These are phyloP conservation scores for Nephelium lappaceum DNA, from an alignment of 345 rosid genomes.

Conservation along the genomic window DNA sequence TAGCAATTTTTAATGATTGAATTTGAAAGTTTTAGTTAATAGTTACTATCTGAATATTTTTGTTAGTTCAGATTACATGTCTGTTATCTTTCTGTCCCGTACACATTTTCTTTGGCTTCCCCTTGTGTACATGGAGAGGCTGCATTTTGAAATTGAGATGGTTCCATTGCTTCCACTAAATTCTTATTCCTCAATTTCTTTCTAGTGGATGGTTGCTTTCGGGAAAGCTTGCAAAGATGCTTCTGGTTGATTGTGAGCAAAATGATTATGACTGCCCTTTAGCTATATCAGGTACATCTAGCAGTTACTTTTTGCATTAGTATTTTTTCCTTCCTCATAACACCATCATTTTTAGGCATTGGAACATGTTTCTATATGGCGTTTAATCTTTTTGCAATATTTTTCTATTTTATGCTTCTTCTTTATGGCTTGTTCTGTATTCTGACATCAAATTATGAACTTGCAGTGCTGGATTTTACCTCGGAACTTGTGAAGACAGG, in stretches of 20 bases:
- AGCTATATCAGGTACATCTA: slow-evolving; percentile 68
- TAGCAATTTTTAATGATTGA: slow-evolving; percentile 8
- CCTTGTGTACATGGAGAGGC: not conserved
- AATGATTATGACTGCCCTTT: slow-evolving; percentile 68
- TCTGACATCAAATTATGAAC: slow-evolving; percentile 33
- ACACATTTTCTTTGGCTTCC: slow-evolving; percentile 5
- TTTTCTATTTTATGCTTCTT: not conserved
- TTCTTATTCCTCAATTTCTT: slow-evolving; percentile 7
- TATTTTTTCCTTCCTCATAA: slow-evolving; percentile 12
- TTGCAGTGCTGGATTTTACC: slow-evolving; percentile 87
- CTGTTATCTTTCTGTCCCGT: too few species aligned
- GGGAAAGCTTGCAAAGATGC: slow-evolving; percentile 83
- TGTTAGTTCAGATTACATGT: too few species aligned
- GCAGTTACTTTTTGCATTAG: slow-evolving; percentile 10
- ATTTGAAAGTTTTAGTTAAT: not conserved
- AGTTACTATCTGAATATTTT: not conserved
- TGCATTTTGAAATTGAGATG: not conserved
- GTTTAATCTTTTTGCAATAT: not conserved
- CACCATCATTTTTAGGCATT: not conserved
- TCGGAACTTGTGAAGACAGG: slow-evolving; percentile 76
- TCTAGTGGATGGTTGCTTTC: slow-evolving; percentile 82
- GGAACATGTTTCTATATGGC: slow-evolving; percentile 14
- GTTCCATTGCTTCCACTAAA: slow-evolving; percentile 12
- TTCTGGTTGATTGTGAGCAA: slow-evolving; percentile 75
- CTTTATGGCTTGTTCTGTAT: not conserved